Evolutionary conservation across 2,329 filamentous ascomycete species (phyloP).

Genomic region (Arthrobotrys pseudoclavata): DNA sequence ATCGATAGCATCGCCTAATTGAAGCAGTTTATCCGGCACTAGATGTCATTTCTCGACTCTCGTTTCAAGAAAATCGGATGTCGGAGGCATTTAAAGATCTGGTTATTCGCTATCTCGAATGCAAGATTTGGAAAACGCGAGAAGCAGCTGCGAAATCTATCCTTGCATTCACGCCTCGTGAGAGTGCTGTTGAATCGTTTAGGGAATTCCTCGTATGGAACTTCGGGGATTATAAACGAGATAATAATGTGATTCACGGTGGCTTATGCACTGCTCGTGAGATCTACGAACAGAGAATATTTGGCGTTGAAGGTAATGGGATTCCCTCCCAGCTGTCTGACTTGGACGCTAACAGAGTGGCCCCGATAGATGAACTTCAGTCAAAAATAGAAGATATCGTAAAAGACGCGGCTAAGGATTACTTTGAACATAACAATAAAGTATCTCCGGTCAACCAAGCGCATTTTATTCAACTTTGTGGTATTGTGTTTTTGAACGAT

Average conservation of each 20-base stretch:
- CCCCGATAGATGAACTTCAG: constrained; percentile 34
- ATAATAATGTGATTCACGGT: constrained; percentile 73
- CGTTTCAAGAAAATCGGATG: constrained; percentile 25
- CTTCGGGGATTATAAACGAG: constrained; percentile 65
- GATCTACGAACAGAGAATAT: constrained; percentile 48
- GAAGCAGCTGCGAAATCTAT: constrained; percentile 83
- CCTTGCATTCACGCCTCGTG: constrained; percentile 73
- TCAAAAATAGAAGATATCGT: neutral
- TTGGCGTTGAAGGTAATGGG: constrained; percentile 11
- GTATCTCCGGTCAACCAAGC: constrained; percentile 50
- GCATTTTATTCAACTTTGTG: constrained; percentile 36
- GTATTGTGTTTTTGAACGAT: constrained; percentile 12
- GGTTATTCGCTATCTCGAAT: constrained; percentile 76
- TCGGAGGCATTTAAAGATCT: constrained; percentile 71
- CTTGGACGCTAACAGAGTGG: neutral
- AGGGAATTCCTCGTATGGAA: constrained; percentile 69
- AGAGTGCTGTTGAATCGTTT: constrained; percentile 15
- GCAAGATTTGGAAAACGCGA: constrained; percentile 82
- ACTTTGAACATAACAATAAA: neutral
- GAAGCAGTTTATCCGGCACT: constrained; percentile 85
- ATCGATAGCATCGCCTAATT: constrained; percentile 65
- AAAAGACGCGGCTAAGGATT: neutral
- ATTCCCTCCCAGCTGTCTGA: too few relatives aligned
- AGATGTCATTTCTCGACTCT: constrained; percentile 74
- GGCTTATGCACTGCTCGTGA: constrained; percentile 69